Percentiles rank a stretch among this genome's conserved stretches.
Conservation (phyloP, 331 rosid species). For the Quercus tomentella region DNA sequence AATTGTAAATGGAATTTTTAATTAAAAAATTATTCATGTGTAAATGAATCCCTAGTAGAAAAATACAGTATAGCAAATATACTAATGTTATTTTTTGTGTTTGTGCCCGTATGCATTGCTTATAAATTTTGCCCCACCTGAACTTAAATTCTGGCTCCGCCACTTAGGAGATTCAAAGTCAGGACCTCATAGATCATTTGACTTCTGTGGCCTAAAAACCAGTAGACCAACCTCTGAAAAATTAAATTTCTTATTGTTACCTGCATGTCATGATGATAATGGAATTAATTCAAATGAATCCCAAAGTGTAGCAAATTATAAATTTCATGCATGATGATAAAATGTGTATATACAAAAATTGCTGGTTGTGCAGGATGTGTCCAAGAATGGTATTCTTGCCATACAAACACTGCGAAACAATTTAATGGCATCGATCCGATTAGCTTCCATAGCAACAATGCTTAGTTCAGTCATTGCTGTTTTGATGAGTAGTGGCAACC, state of each 20-base stretch:
- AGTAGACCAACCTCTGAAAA: no score
- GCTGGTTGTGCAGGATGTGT: slow-evolving; percentile 38
- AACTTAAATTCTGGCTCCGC: no score
- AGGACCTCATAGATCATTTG: no score
- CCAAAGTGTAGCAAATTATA: background rate
- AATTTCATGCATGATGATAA: background rate
- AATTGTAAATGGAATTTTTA: no score
- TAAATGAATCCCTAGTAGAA: no score
- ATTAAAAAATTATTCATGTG: no score
- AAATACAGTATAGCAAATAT: no score
- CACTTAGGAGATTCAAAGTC: no score
- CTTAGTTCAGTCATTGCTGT: slow-evolving; percentile 74
- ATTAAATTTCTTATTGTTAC: background rate
- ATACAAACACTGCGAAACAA: slow-evolving; percentile 83
- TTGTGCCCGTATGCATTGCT: no score
- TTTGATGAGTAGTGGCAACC: slow-evolving; percentile 39
- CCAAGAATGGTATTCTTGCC: slow-evolving; percentile 74
- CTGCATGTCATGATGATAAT: background rate
- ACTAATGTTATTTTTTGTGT: no score
- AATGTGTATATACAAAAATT: background rate
- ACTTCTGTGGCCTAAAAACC: no score
- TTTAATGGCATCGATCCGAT: slow-evolving; percentile 87
- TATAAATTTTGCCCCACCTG: no score
- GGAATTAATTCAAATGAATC: background rate
- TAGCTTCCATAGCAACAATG: slow-evolving; percentile 90